Percentiles rank a stretch among this genome's conserved stretches.
Evolutionary conservation across 805 yeast genomes (phyloP).

Genomic region (Schizosaccharomyces osmophilus): DNA sequence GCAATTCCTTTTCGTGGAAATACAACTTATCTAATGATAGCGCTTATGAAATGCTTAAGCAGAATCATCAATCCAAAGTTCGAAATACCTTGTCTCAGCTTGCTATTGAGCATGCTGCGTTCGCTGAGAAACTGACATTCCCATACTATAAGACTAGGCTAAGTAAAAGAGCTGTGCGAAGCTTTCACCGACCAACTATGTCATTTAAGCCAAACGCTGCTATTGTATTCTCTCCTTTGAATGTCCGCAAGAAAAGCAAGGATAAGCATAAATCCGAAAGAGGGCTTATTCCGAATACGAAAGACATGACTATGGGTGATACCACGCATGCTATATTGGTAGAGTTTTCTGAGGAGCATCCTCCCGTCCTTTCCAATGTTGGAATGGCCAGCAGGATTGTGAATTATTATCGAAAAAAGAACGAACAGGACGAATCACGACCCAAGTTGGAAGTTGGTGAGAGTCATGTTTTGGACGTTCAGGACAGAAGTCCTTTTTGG

Average conservation of each 20-base stretch:
- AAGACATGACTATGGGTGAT: conserved; percentile 67
- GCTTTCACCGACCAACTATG: conserved; percentile 60
- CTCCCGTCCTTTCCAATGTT: conserved; percentile 56
- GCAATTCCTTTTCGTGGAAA: conserved; percentile 7
- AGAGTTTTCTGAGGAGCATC: conserved; percentile 81
- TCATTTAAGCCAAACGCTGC: conserved; percentile 52
- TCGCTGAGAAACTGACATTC: conserved; percentile 65
- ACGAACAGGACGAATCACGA: conserved; percentile 56
- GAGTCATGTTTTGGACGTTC: conserved; percentile 85
- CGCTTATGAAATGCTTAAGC: conserved; percentile 58
- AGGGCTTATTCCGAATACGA: conserved; percentile 38
- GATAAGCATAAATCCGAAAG: conserved; percentile 46
- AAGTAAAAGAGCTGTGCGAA: conserved; percentile 40
- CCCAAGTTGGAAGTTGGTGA: conserved; percentile 83
- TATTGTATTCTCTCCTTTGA: conserved; percentile 40
- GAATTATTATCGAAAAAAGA: conserved; percentile 70
- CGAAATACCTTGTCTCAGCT: conserved; percentile 81
- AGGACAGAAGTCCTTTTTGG: conserved; percentile 94
- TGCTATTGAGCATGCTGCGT: conserved; percentile 72
- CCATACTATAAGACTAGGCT: conserved; percentile 71
- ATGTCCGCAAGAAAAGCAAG: conserved; percentile 55
- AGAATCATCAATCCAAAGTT: conserved; percentile 72
- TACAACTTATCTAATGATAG: conserved; percentile 76
- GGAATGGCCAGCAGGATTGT: conserved; percentile 92
- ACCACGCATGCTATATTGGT: conserved; percentile 49